Base-by-base conservation (phyloP, 179 eudicot genomes). In the Drosera spatulata region DNA sequence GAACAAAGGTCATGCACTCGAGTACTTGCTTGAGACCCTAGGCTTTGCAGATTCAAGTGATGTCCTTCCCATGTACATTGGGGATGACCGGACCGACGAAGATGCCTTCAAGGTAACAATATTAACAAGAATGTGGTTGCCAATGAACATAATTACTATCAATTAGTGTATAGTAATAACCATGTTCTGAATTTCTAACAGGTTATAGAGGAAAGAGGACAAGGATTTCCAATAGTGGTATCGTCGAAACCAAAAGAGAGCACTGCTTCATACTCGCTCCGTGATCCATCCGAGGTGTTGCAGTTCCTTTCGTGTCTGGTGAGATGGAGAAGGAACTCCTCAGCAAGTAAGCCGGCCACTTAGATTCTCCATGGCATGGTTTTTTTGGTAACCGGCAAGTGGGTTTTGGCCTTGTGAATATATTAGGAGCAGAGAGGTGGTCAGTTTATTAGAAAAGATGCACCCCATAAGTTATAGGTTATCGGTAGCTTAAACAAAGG, bases 1-100 rank as follows among this genome's bases (percentile, higher is more conserved):
- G 98, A 88, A 93, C 78, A 93, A 93, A 73, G 99, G 99, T 4
- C 67, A 93, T 54, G 96, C 99, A 40, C 66, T 93, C 2, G 80
- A 74, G 38, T 88, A 88, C 68, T 72, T 93, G 63, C 81, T 93
- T 1, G 82, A 88, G 47, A 81, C 93, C 39, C 66, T 93, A 40
- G 90, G 99, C 0, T 71, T 82, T 15, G 62, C 79, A 5, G 71
- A 72, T 51, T 66, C 82, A 7, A 64, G 46, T 50, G 76, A 84
- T 44, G 88, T 86, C 55, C 53, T 84, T 53, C 96, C 99, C 0
- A 43, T 93, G 8, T 93, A 86, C 62, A 77, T 91, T 33, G 99
- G 99, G 11, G 99, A 93, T 60, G 99, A 93, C 57, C 72, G 64
- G 55, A 79, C 95, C 2, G 96, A 93, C 63, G 99, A 93, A 69